phyloP scores from a whole-genome alignment of 805 yeast genomes.

The Brettanomyces nanus region DNA sequence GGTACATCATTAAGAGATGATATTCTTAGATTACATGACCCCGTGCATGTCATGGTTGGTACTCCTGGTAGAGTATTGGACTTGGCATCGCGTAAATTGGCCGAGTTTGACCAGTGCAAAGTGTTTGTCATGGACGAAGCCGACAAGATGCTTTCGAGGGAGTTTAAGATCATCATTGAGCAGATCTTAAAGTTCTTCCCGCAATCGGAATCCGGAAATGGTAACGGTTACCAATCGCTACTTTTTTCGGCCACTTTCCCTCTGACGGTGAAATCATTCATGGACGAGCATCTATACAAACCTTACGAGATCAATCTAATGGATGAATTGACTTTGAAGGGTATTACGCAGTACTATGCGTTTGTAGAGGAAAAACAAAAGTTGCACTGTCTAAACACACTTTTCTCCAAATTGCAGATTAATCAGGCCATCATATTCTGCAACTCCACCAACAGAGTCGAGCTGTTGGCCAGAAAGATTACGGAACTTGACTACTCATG shows the following conservation, averaged over 20 bases:
- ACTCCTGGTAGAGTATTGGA: conserved; percentile 97
- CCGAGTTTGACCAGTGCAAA: conserved; percentile 79
- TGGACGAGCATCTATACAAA: conserved; percentile 81
- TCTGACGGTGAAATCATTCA: conserved; percentile 81
- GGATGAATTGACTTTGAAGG: conserved; percentile 95
- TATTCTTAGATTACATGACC: conserved; percentile 83
- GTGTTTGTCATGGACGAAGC: conserved; percentile 98
- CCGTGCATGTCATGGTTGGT: conserved; percentile 92
- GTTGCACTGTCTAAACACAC: conserved; percentile 89
- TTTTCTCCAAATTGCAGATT: conserved; percentile 88
- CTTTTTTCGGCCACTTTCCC: conserved; percentile 97
- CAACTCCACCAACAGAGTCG: conserved; percentile 94
- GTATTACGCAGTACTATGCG: conserved; percentile 97
- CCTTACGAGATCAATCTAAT: conserved; percentile 94
- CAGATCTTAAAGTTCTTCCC: conserved; percentile 83
- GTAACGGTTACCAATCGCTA: conserved; percentile 64
- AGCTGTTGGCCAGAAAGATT: conserved; percentile 88
- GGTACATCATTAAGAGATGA: conserved; percentile 94
- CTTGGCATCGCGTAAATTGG: conserved; percentile 79
- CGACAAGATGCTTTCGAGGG: conserved; percentile 89
- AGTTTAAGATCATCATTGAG: conserved; percentile 79
- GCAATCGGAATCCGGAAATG: conserved; percentile 23
- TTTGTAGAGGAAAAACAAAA: conserved; percentile 96
- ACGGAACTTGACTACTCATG: conserved; percentile 96
- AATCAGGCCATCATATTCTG: conserved; percentile 96